Evolutionary conservation across 768 basidiomycete genomes (phyloP).

Genomic region (Holtermannia corniformis): DNA sequence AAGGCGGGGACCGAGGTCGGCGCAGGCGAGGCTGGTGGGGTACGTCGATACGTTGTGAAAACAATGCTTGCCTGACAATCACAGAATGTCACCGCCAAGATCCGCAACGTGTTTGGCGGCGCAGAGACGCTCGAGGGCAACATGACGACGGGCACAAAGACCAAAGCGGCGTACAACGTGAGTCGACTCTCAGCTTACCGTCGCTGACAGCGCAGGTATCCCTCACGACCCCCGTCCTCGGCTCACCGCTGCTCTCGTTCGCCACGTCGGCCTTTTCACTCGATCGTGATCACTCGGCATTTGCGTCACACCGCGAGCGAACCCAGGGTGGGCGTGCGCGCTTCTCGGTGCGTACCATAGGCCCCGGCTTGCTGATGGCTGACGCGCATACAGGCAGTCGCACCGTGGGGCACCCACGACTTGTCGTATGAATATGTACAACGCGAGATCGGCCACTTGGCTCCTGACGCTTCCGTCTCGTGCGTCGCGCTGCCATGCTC

Average conservation of each 20-base stretch:
- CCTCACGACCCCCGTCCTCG: constrained; percentile 42
- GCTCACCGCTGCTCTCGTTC: constrained; percentile 55
- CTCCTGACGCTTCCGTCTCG: constrained; percentile 73
- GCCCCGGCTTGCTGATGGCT: background rate
- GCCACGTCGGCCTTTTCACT: constrained; percentile 62
- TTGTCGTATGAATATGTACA: constrained; percentile 73
- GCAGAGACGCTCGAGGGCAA: constrained; percentile 81
- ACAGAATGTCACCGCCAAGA: constrained; percentile 66
- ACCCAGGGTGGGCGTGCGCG: constrained; percentile 52
- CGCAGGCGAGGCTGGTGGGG: constrained; percentile 68
- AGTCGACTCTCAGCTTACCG: constrained; percentile 39
- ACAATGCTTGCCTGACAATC: background rate
- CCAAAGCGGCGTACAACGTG: constrained; percentile 69
- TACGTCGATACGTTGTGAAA: background rate
- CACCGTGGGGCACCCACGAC: constrained; percentile 53
- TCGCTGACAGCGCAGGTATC: constrained; percentile 23
- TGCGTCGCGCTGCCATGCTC: constrained; percentile 37
- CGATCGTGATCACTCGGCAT: constrained; percentile 70
- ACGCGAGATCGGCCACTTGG: constrained; percentile 62
- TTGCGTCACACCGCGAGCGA: constrained; percentile 47
- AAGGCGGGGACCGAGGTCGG: constrained; percentile 85
- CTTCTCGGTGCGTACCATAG: constrained; percentile 57
- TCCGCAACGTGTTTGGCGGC: constrained; percentile 83
- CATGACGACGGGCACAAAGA: constrained; percentile 75
- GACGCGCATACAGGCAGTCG: constrained; percentile 15